These are phyloP conservation scores for Termitomyces sp. DNA, from an alignment of 768 basidiomycete genomes.

Conservation along the genomic window DNA sequence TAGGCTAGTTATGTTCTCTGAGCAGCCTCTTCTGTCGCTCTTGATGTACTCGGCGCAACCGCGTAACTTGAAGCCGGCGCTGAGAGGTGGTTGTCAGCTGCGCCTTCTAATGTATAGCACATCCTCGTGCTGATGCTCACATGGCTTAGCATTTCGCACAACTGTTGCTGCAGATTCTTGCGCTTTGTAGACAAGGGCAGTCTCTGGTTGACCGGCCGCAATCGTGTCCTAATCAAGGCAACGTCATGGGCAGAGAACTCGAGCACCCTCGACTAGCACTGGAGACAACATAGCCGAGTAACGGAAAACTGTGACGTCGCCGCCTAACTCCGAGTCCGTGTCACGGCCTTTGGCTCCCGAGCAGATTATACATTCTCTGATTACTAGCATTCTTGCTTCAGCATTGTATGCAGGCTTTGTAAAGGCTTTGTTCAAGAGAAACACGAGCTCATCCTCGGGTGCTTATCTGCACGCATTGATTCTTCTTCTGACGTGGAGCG, in stretches of 20 bases:
- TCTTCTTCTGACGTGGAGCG: not conserved
- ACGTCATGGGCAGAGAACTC: too few relatives aligned
- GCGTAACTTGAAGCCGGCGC: not conserved
- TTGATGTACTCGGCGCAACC: not conserved
- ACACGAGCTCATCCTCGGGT: not conserved
- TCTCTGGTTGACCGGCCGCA: not conserved
- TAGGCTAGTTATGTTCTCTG: not conserved
- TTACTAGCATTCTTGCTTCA: too few relatives aligned
- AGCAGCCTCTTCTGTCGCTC: not conserved
- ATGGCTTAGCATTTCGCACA: not conserved
- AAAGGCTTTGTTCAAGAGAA: not conserved
- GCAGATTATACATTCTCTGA: too few relatives aligned
- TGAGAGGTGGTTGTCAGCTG: not conserved
- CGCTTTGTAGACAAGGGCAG: not conserved
- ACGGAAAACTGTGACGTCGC: too few relatives aligned
- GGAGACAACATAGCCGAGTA: too few relatives aligned
- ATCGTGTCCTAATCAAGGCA: too few relatives aligned
- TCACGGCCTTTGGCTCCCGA: too few relatives aligned
- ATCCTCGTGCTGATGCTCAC: not conserved
- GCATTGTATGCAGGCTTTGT: too few relatives aligned
- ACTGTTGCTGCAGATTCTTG: not conserved
- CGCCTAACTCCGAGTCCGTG: too few relatives aligned
- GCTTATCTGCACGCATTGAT: not conserved
- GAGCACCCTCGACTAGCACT: too few relatives aligned
- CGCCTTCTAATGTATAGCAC: not conserved